Conservation (phyloP, 306 rosid species). For the Medicago lupulina region DNA sequence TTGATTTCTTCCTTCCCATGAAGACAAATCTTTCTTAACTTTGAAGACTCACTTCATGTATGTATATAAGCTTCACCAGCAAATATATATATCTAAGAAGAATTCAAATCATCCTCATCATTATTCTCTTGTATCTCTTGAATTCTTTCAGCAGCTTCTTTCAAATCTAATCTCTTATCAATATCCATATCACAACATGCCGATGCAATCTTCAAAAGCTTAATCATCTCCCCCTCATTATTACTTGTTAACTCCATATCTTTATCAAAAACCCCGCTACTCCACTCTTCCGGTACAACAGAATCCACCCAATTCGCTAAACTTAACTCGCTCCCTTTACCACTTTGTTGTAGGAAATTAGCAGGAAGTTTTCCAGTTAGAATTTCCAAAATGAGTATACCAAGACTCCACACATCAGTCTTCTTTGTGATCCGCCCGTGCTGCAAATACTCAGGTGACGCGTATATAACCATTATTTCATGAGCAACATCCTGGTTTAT, state of each 20-base stretch:
- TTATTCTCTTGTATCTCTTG: conserved; percentile 59
- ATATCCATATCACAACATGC: conserved; percentile 70
- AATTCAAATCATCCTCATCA: conserved; percentile 5
- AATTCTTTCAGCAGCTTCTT: conserved; percentile 64
- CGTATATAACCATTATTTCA: conserved; percentile 69
- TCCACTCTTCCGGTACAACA: conserved; percentile 55
- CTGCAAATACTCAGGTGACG: conserved; percentile 79
- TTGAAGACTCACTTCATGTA: conserved; percentile 31
- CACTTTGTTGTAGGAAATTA: conserved; percentile 45
- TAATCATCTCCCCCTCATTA: conserved; percentile 54
- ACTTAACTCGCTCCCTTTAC: conserved; percentile 54
- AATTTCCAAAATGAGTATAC: conserved; percentile 71
- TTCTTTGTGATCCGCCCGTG: conserved; percentile 74
- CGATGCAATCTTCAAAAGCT: conserved; percentile 74
- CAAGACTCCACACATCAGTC: conserved; percentile 89
- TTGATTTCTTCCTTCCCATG: conserved; percentile 36
- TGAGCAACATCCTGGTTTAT: conserved; percentile 79
- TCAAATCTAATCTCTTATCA: conserved; percentile 72
- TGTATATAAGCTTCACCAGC: conserved; percentile 33
- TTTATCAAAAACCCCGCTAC: conserved; percentile 59
- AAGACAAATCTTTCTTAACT: conserved; percentile 10
- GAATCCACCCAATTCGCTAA: conserved; percentile 65
- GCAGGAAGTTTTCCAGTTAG: conserved; percentile 70
- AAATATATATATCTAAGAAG: conserved; percentile 4
- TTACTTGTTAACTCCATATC: conserved; percentile 45